phyloP scores from a whole-genome alignment of 129 eudicot species.

The Centella asiatica region DNA sequence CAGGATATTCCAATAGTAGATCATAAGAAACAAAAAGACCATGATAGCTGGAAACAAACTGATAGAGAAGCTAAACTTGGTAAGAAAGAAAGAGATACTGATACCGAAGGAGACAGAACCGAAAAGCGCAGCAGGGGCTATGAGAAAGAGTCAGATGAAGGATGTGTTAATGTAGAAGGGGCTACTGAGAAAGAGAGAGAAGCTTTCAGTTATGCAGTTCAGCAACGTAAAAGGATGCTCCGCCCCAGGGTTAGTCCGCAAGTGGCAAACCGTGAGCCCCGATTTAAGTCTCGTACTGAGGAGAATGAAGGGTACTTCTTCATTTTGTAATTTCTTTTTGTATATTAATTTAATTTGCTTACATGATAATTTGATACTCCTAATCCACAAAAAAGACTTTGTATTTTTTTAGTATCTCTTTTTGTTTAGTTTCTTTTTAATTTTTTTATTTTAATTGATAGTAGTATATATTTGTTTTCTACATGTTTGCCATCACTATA shows the following conservation, averaged over 20 bases:
- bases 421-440: too few relatives aligned
- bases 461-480: too few relatives aligned
- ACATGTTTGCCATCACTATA: too few relatives aligned
- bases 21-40: constrained; percentile 55
- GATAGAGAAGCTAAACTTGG: constrained; percentile 62
- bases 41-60: constrained; percentile 45
- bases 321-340: too few relatives aligned
- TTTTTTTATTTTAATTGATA: too few relatives aligned
- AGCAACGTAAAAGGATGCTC: constrained; percentile 91
- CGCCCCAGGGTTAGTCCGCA: constrained; percentile 89
- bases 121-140: constrained; percentile 55
- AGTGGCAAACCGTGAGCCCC: constrained; percentile 56
- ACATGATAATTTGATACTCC: too few relatives aligned
- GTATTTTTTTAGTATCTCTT: too few relatives aligned
- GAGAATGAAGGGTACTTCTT: constrained; percentile 67
- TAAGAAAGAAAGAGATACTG: constrained; percentile 71
- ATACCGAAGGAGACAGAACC: constrained; percentile 60
- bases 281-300: constrained; percentile 55
- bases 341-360: too few relatives aligned
- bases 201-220: constrained; percentile 61
- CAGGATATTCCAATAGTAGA: constrained; percentile 44
- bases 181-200: constrained; percentile 66
- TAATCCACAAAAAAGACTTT: too few relatives aligned
- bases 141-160: constrained; percentile 85
- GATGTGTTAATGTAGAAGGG: constrained; percentile 58